Percentiles rank a stretch among this genome's conserved stretches.
phyloP scores from a whole-genome alignment of 164 flowering plant genomes.

The Magnolia changhungtana region DNA sequence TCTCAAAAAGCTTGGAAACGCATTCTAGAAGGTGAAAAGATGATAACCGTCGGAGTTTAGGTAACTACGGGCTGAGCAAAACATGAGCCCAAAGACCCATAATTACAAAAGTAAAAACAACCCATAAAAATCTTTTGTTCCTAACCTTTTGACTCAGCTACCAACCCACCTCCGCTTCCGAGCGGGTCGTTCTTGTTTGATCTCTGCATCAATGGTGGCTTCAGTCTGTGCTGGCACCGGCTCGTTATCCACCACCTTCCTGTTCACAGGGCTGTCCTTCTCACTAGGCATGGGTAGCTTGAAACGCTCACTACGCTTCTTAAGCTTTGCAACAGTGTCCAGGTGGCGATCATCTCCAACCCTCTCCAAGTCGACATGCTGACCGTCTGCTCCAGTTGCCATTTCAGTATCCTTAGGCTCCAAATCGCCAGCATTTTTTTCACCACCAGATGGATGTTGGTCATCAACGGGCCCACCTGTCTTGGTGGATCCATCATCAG shows the following conservation, averaged over 20 bases:
- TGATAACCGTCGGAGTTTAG: neutral
- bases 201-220: conserved; percentile 40
- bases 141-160: conserved; percentile 25
- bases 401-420: conserved; percentile 40
- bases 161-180: conserved; percentile 89
- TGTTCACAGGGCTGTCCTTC: conserved; percentile 49
- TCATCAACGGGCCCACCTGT: conserved; percentile 32
- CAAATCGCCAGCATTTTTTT: conserved; percentile 33
- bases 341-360: conserved; percentile 63
- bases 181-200: conserved; percentile 89
- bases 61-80: neutral
- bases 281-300: conserved; percentile 93
- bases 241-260: conserved; percentile 57
- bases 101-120: neutral
- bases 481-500: conserved; percentile 33
- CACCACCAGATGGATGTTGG: conserved; percentile 29
- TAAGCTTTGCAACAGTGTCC: conserved; percentile 88
- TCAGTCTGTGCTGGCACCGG: conserved; percentile 41
- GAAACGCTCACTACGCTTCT: conserved; percentile 94
- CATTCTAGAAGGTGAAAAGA: neutral
- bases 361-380: conserved; percentile 18
- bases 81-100: neutral
- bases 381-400: conserved; percentile 16
- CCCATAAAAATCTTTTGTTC: neutral
- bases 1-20: neutral